Conservation (phyloP, 768 basidiomycete genomes). For the Leccinum variicolor region DNA sequence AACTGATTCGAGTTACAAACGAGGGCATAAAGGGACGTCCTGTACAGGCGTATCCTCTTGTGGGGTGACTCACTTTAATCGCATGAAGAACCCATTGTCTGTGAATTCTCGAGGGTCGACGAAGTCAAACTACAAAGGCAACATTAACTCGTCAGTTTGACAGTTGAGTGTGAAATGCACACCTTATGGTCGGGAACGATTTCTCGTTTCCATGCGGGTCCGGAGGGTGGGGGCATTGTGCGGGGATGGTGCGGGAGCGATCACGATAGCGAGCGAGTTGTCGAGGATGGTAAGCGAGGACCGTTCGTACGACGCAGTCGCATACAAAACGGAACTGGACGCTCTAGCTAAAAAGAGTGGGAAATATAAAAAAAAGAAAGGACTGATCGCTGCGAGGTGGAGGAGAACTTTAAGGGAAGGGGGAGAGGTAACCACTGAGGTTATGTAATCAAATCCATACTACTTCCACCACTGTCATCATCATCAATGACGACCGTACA, state of each 20-base stretch:
- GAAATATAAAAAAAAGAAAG: constrained; percentile 22
- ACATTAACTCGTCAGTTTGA: not conserved
- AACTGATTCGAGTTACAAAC: not conserved
- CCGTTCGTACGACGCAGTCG: constrained; percentile 36
- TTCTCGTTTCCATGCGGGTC: constrained; percentile 94
- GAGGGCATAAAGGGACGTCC: not conserved
- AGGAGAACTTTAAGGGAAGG: not conserved
- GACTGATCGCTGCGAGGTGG: constrained; percentile 4
- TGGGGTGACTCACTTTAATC: constrained; percentile 77
- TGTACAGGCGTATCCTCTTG: no score
- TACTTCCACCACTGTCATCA: not conserved
- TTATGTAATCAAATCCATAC: constrained; percentile 12
- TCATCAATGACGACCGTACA: constrained; percentile 78
- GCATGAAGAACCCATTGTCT: constrained; percentile 82
- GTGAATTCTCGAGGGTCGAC: constrained; percentile 91
- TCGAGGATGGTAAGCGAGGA: constrained; percentile 21
- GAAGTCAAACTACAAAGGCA: constrained; percentile 80
- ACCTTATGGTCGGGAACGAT: constrained; percentile 98
- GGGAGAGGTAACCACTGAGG: constrained; percentile 7
- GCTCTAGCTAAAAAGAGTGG: constrained; percentile 21
- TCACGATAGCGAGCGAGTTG: constrained; percentile 23
- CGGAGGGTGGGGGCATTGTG: constrained; percentile 39
- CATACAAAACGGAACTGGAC: constrained; percentile 20
- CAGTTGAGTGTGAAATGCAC: not conserved
- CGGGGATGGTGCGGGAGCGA: constrained; percentile 9